phyloP scores from a whole-genome alignment of 1,139 yeast species.

The Chernovozyma aurita region DNA sequence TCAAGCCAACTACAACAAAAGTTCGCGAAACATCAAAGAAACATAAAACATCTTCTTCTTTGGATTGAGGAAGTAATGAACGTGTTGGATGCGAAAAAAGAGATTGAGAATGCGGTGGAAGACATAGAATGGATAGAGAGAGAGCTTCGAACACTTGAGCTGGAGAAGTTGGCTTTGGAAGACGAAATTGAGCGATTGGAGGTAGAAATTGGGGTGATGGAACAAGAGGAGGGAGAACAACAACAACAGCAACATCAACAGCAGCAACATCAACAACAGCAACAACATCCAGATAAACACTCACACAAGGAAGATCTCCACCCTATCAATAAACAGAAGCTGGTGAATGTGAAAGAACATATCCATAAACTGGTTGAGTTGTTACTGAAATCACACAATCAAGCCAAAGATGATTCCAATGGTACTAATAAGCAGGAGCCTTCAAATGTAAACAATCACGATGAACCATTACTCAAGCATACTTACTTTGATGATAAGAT shows the following conservation, averaged over 20 bases:
- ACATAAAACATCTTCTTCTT: too few species aligned
- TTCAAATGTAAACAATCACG: neutral
- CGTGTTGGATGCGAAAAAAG: slow-evolving; percentile 1
- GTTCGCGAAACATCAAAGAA: too few species aligned
- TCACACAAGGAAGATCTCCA: too few species aligned
- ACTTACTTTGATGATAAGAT: slow-evolving; percentile 9
- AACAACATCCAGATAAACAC: too few species aligned
- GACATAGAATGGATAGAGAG: slow-evolving; percentile 6
- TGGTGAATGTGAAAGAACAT: neutral
- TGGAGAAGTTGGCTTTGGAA: slow-evolving; percentile 13
- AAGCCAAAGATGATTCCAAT: neutral
- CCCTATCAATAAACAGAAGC: too few species aligned
- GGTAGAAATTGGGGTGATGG: slow-evolving; percentile 5
- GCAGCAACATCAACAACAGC: neutral
- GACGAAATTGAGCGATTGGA: slow-evolving; percentile 8
- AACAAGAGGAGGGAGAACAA: slow-evolving; percentile 3
- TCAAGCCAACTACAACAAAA: too few species aligned
- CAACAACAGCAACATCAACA: neutral
- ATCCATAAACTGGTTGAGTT: neutral
- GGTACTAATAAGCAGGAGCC: neutral
- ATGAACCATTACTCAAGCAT: slow-evolving; percentile 3
- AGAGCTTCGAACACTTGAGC: slow-evolving; percentile 14
- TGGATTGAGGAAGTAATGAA: too few species aligned
- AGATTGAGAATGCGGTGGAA: slow-evolving; percentile 7
- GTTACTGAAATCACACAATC: neutral